Evolutionary conservation across 345 rosid genomes (phyloP).

Genomic region (Lumnitzera littorea): DNA sequence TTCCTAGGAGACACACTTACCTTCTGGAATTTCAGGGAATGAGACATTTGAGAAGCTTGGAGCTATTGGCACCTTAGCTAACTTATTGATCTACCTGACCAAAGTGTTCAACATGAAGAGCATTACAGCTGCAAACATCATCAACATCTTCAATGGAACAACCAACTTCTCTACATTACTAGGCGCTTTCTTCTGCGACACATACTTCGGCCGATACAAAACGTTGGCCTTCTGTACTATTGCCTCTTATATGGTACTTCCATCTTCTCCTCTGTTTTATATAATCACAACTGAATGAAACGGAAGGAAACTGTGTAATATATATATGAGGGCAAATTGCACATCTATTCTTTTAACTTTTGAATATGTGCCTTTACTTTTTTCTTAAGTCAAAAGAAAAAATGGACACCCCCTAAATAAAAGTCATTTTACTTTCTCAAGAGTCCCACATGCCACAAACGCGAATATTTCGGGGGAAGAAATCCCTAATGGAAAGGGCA

Average conservation of each 20-base stretch:
- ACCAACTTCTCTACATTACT: slow-evolving; percentile 59
- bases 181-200: slow-evolving; percentile 72
- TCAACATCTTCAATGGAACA: slow-evolving; percentile 68
- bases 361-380: too few species aligned
- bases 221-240: slow-evolving; percentile 55
- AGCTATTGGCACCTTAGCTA: slow-evolving; percentile 67
- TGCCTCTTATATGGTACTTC: slow-evolving; percentile 57
- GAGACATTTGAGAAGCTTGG: slow-evolving; percentile 92
- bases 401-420: too few species aligned
- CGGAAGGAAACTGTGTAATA: too few species aligned
- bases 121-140: slow-evolving; percentile 62
- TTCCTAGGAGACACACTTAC: too few species aligned
- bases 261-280: not conserved
- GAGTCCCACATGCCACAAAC: too few species aligned
- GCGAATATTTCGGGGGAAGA: too few species aligned
- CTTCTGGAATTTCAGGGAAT: slow-evolving; percentile 33
- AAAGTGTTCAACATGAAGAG: slow-evolving; percentile 61
- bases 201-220: slow-evolving; percentile 82
- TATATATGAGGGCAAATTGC: too few species aligned
- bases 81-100: slow-evolving; percentile 71
- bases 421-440: too few species aligned
- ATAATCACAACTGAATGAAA: not conserved
- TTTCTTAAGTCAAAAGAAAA: too few species aligned
- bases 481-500: too few species aligned
- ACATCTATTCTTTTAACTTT: too few species aligned